Percentiles rank a stretch among this genome's conserved stretches.
Conservation (phyloP, 371 early-diverging fungal genomes). For the Blakeslea trispora region DNA sequence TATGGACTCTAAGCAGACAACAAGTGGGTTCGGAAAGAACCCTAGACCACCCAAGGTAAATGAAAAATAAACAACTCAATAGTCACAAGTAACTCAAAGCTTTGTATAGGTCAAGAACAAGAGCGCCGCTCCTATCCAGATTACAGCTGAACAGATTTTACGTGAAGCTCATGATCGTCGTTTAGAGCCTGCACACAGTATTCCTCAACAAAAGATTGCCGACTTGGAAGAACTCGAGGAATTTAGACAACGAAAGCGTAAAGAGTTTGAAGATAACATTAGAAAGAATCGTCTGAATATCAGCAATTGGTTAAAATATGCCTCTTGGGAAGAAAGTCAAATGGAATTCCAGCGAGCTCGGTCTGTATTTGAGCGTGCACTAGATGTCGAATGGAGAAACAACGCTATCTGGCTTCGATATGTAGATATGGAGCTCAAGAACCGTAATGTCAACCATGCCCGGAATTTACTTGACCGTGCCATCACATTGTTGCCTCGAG, state of each 20-base stretch:
- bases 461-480: slow-evolving; percentile 94
- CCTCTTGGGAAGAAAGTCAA: slow-evolving; percentile 93
- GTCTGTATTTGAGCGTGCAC: slow-evolving; percentile 89
- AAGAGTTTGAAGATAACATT: slow-evolving; percentile 92
- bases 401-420: slow-evolving; percentile 90
- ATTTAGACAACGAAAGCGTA: slow-evolving; percentile 87
- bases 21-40: slow-evolving; percentile 48
- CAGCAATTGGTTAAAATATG: slow-evolving; percentile 94
- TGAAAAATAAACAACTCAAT: slow-evolving; percentile 10
- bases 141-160: slow-evolving; percentile 98
- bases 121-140: slow-evolving; percentile 96
- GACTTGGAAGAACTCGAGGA: slow-evolving; percentile 93
- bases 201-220: slow-evolving; percentile 89
- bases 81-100: too few relatives aligned
- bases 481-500: slow-evolving; percentile 86
- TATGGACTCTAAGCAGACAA: slow-evolving; percentile 49
- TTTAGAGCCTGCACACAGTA: slow-evolving; percentile 68
- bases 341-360: slow-evolving; percentile 85
- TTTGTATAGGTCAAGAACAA: slow-evolving; percentile 90
- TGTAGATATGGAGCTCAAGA: slow-evolving; percentile 96
- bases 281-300: slow-evolving; percentile 83
- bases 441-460: slow-evolving; percentile 88
- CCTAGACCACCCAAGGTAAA: slow-evolving; percentile 62
- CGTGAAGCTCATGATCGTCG: slow-evolving; percentile 93
- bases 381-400: slow-evolving; percentile 88